Evolutionary conservation across 1,284 basidiomycete species (phyloP), one percentile per base, ranked within the genome.

Genomic region (Fomitopsis palustris): DNA sequence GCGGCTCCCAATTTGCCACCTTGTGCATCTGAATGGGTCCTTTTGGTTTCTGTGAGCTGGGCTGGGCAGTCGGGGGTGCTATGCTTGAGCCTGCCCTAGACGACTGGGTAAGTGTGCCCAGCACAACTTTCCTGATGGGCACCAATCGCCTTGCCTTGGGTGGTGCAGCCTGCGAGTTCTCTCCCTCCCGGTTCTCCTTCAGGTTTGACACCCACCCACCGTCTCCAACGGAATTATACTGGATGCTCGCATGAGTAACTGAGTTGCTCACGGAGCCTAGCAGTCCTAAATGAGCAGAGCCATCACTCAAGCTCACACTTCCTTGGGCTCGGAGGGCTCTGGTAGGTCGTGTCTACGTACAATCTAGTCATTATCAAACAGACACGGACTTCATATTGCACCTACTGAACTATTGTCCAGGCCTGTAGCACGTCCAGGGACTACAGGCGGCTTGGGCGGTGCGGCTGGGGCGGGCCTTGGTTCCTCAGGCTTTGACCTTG

Each of bases 171-270:
- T 59, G 54, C 16, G 60, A 55, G 42, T 62, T 59, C 54, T 77
- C 76, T 38, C 43, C 53, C 29, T 71, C 73, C 27, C 77, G 74
- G 56, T 81, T 82, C 53, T 79, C 73, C 66, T 81, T 82, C 42
- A 76, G 67, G 17, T 52, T n/a, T 16, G 33, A 53, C 1, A 47
- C 45, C 2, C 47, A 9, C 8, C 58, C 38, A 19, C 45, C 52
- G 8, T 57, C 53, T 10, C 55, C 16, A 33, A 39, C n/a, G 25
- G 67, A 41, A 10, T 51, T 14, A 14, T 47, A 25, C 61, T 14
- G 49, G 31, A 17, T 35, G n/a, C n/a, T 35, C 29, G 53, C 37
- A 19, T 14, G 35, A 19, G 3, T 54, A 21, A 27, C 12, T 19
- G 12, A 19, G 12, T 29, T 54, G 37, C 8, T 7, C 19, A 31